phyloP scores from a whole-genome alignment of 75 land plant species.

The Sequoiadendron giganteum region DNA sequence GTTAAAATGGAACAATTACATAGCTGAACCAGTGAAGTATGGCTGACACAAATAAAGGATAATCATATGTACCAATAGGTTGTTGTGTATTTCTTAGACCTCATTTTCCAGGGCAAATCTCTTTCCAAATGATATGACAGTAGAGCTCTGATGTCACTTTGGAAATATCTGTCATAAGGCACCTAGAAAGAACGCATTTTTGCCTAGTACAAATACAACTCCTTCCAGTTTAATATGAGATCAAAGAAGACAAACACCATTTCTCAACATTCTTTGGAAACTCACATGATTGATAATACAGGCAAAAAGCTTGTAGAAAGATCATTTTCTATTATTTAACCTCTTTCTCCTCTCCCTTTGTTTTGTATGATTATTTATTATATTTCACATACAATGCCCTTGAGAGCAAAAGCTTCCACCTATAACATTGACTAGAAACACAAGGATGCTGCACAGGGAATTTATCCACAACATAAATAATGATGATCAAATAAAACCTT shows the following conservation, averaged over 20 bases:
- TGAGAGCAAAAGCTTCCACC: not conserved
- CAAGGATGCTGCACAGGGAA: not conserved
- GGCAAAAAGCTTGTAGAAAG: not conserved
- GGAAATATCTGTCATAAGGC: not conserved
- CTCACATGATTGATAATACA: not conserved
- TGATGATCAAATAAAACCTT: not conserved
- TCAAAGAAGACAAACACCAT: not conserved
- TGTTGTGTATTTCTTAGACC: not conserved
- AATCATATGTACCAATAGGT: not conserved
- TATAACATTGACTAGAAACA: not conserved
- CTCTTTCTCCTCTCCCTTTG: not conserved
- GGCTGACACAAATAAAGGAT: not conserved
- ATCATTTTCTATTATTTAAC: not conserved
- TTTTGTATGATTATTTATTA: not conserved
- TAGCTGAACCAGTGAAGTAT: not conserved
- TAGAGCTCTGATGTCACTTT: not conserved
- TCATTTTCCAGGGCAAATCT: not conserved
- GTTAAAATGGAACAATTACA: not conserved
- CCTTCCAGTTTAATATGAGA: not conserved
- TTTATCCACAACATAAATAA: not conserved
- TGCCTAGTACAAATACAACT: not conserved
- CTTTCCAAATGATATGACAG: not conserved
- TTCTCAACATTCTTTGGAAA: not conserved
- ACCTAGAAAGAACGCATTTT: not conserved
- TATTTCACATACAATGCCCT: not conserved